A percentile compares a stretch with the other conserved stretches of the same genome.
phyloP scores from a whole-genome alignment of 495 filamentous ascomycete genomes.

The Talaromyces liani region DNA sequence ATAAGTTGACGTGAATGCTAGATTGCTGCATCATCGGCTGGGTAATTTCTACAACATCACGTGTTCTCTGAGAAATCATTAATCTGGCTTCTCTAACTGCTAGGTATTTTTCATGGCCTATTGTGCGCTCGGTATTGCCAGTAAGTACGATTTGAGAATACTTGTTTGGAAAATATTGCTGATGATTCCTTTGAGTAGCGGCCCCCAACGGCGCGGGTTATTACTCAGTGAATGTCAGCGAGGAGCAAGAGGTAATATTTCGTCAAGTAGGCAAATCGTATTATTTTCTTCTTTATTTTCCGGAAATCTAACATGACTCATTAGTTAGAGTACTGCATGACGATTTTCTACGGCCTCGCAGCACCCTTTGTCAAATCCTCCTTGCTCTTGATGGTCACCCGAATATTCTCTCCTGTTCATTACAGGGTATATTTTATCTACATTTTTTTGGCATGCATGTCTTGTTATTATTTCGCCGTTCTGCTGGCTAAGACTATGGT shows the following conservation, averaged over 20 bases:
- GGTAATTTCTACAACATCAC: conserved; percentile 16
- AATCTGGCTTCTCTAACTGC: not conserved
- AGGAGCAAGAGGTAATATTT: conserved; percentile 16
- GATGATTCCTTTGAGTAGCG: conserved; percentile 15
- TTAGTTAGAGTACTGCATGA: conserved; percentile 22
- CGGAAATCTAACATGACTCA: conserved; percentile 3
- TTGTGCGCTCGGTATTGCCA: conserved; percentile 24
- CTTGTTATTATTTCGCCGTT: conserved; percentile 26
- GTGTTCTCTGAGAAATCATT: not conserved
- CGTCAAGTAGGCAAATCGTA: conserved; percentile 18
- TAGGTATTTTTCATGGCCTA: conserved; percentile 32
- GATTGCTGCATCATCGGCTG: conserved; percentile 28
- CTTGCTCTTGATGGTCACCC: conserved; percentile 39
- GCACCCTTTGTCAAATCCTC: conserved; percentile 39
- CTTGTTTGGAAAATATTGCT: not conserved
- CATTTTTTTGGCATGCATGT: conserved; percentile 32
- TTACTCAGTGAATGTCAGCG: conserved; percentile 18
- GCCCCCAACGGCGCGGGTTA: conserved; percentile 33
- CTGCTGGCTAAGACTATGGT: conserved; percentile 28
- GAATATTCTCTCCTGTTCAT: conserved; percentile 37
- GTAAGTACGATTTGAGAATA: conserved; percentile 16
- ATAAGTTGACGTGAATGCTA: conserved; percentile 15
- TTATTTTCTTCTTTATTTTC: not conserved
- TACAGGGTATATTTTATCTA: conserved; percentile 35
- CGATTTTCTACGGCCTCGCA: conserved; percentile 41